Conservation (phyloP, 2,329 filamentous ascomycete species). For the Aspergillus eucalypticola region DNA sequence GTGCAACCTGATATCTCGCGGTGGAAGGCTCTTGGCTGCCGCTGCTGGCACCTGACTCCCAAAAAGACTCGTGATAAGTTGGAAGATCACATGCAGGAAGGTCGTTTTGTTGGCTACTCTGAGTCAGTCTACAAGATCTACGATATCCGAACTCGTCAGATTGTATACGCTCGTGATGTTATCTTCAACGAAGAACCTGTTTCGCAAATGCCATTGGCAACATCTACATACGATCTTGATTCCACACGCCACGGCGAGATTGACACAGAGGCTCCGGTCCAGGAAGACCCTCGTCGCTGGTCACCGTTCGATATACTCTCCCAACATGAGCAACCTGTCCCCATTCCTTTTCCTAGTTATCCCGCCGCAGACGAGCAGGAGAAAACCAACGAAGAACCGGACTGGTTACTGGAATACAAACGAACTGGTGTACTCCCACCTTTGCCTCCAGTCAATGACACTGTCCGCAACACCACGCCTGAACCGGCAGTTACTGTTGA, state of each 20-base stretch:
- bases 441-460: not conserved
- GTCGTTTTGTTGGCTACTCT: not conserved
- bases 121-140: not conserved
- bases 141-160: no score
- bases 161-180: no score
- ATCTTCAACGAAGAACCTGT: no score
- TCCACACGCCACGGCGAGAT: not conserved
- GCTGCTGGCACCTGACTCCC: not conserved
- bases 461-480: not conserved
- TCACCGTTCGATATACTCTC: not conserved
- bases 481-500: not conserved
- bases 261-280: not conserved
- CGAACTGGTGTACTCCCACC: not conserved
- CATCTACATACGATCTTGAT: no score
- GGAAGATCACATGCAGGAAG: not conserved
- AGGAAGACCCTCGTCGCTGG: not conserved
- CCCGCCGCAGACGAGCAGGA: not conserved
- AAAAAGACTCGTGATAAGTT: not conserved
- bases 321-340: not conserved
- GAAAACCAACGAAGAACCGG: not conserved
- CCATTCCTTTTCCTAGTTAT: not conserved
- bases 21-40: not conserved
- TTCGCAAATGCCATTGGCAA: no score
- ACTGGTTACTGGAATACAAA: not conserved
- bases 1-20: no score